Evolutionary conservation across 352 stramenopile species (phyloP).

Genomic region (Globisporangium radiosum): DNA sequence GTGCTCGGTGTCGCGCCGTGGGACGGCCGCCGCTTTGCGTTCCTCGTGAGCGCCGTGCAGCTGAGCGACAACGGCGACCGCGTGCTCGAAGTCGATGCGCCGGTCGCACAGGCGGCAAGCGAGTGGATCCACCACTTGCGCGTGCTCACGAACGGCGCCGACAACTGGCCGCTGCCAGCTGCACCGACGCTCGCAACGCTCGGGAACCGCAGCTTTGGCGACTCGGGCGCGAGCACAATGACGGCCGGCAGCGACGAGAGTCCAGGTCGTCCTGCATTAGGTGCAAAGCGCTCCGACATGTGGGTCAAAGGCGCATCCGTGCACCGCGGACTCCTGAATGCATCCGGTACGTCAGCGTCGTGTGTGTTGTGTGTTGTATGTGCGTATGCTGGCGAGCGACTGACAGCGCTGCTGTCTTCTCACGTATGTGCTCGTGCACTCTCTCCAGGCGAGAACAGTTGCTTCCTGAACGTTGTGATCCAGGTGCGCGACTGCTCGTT

Average conservation of each 20-base stretch:
- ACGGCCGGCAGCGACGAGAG: slow-evolving; percentile 20
- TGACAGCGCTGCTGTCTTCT: background rate
- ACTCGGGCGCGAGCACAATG: background rate
- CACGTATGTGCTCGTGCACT: background rate
- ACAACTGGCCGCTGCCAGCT: slow-evolving; percentile 20
- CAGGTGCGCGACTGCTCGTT: slow-evolving; percentile 16
- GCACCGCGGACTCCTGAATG: slow-evolving; percentile 72
- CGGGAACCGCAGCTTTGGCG: slow-evolving; percentile 11
- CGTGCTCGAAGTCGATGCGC: slow-evolving; percentile 72
- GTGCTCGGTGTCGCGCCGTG: slow-evolving; percentile 64
- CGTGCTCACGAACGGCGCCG: slow-evolving; percentile 35
- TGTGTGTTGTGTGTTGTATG: slow-evolving; percentile 3
- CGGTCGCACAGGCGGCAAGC: slow-evolving; percentile 44
- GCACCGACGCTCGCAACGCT: slow-evolving; percentile 17
- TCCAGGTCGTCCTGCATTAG: slow-evolving; percentile 14
- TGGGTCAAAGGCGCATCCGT: slow-evolving; percentile 81
- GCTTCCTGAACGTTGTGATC: slow-evolving; percentile 88
- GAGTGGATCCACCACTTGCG: slow-evolving; percentile 74
- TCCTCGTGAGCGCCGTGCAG: slow-evolving; percentile 69
- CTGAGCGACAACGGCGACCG: slow-evolving; percentile 62
- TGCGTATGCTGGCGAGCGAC: background rate
- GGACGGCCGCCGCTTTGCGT: slow-evolving; percentile 66
- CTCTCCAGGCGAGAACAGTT: slow-evolving; percentile 80
- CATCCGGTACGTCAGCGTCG: slow-evolving; percentile 18
- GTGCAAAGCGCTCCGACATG: slow-evolving; percentile 61